Conservation (phyloP, 2,329 filamentous ascomycete species). For the Xylaria sp. region DNA sequence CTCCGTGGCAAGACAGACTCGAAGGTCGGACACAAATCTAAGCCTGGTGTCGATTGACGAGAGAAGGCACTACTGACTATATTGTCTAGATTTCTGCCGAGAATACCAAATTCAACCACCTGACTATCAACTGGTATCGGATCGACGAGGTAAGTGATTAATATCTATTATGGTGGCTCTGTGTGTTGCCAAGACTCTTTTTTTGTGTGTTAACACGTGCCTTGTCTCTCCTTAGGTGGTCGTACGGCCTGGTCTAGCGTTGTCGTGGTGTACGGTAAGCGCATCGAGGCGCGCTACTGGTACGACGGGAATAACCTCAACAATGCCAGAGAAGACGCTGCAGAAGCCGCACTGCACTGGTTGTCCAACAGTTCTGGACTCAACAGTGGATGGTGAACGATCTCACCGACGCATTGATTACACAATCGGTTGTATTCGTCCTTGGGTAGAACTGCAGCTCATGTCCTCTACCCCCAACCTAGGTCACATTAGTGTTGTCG, state of each 20-base stretch:
- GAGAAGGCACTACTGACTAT: constrained; percentile 32
- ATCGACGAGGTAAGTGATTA: constrained; percentile 70
- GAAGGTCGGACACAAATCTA: constrained; percentile 55
- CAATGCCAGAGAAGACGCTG: constrained; percentile 92
- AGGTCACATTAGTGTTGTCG: not conserved
- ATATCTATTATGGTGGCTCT: constrained; percentile 1
- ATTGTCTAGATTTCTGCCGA: constrained; percentile 65
- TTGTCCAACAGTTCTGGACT: constrained; percentile 57
- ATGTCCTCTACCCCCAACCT: constrained; percentile 2
- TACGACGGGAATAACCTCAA: constrained; percentile 89
- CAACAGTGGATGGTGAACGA: constrained; percentile 40
- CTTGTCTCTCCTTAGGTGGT: constrained; percentile 67
- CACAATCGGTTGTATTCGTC: constrained; percentile 23
- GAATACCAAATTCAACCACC: constrained; percentile 64
- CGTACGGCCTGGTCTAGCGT: constrained; percentile 90
- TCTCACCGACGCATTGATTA: constrained; percentile 15
- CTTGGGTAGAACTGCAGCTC: not conserved
- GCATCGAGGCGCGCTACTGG: constrained; percentile 82
- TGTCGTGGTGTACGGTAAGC: constrained; percentile 75
- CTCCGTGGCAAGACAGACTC: constrained; percentile 67
- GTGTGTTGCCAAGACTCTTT: not conserved
- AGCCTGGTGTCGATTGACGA: not conserved
- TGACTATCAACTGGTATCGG: constrained; percentile 77
- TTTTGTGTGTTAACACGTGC: constrained; percentile 27
- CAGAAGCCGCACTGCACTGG: constrained; percentile 78